phyloP scores from a whole-genome alignment of 352 stramenopile species.

The Pythium rishiriense region DNA sequence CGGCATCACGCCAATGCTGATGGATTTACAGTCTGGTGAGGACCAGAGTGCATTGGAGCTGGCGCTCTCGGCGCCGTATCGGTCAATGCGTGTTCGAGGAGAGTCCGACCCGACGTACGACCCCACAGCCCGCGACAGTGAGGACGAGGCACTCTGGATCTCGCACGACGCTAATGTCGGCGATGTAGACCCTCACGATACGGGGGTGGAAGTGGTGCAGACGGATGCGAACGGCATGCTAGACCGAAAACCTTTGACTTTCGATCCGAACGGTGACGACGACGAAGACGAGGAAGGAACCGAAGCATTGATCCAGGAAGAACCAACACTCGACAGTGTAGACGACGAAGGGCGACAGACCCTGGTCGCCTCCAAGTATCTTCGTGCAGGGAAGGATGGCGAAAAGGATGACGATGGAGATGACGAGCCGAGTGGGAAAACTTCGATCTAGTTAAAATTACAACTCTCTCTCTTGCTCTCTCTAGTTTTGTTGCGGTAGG shows the following conservation, averaged over 20 bases:
- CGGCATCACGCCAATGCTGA: constrained; percentile 20
- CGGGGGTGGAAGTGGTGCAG: neutral
- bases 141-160: constrained; percentile 4
- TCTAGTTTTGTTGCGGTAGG: constrained; percentile 13
- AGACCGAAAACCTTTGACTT: neutral
- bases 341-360: neutral
- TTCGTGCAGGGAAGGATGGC: constrained; percentile 1
- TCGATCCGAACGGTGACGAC: neutral
- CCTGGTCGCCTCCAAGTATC: neutral
- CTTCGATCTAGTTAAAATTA: neutral
- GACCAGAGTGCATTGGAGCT: constrained; percentile 13
- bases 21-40: constrained; percentile 6
- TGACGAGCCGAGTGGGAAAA: neutral
- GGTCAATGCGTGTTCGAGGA: constrained; percentile 12
- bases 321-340: neutral
- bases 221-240: neutral
- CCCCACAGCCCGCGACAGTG: neutral
- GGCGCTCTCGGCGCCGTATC: constrained; percentile 21
- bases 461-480: neutral
- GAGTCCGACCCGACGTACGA: neutral
- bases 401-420: constrained; percentile 2
- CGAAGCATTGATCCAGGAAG: neutral
- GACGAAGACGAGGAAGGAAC: neutral
- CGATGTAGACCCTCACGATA: constrained; percentile 16
- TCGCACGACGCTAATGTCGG: constrained; percentile 14